These are phyloP conservation scores for Phanerodontia chrysosporium DNA, from an alignment of 768 basidiomycete genomes.

Conservation along the genomic window DNA sequence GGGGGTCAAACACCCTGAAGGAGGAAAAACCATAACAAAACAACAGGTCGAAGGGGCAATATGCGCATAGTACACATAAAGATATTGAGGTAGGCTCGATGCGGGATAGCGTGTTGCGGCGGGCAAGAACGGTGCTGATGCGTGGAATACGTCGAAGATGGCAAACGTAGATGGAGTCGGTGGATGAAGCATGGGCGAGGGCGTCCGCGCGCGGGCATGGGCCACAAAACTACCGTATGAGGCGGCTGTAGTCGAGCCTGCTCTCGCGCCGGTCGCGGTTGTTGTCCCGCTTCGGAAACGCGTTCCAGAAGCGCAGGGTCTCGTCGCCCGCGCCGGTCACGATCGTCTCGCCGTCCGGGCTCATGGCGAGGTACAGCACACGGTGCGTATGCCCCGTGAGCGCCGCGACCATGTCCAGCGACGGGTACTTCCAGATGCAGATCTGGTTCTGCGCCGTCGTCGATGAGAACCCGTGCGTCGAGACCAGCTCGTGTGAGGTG, in stretches of 20 bases:
- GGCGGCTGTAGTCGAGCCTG: conserved; percentile 41
- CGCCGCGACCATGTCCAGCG: conserved; percentile 90
- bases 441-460: conserved; percentile 95
- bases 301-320: conserved; percentile 96
- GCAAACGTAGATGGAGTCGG: background rate
- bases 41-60: background rate
- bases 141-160: background rate
- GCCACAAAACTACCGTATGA: conserved; percentile 33
- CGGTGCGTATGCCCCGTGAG: conserved; percentile 93
- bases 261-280: conserved; percentile 34
- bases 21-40: background rate
- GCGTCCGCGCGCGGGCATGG: background rate
- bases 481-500: conserved; percentile 95
- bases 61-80: background rate
- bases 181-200: background rate
- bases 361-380: conserved; percentile 96
- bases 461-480: conserved; percentile 94
- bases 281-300: conserved; percentile 74
- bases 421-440: conserved; percentile 92
- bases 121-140: background rate
- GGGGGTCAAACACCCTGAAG: background rate
- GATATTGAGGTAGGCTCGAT: background rate
- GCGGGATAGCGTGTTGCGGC: background rate
- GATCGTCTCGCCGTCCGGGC: conserved; percentile 95
- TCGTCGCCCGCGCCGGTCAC: conserved; percentile 98